Base-by-base conservation (phyloP, 129 eudicot species). In the Lactuca sativa region DNA sequence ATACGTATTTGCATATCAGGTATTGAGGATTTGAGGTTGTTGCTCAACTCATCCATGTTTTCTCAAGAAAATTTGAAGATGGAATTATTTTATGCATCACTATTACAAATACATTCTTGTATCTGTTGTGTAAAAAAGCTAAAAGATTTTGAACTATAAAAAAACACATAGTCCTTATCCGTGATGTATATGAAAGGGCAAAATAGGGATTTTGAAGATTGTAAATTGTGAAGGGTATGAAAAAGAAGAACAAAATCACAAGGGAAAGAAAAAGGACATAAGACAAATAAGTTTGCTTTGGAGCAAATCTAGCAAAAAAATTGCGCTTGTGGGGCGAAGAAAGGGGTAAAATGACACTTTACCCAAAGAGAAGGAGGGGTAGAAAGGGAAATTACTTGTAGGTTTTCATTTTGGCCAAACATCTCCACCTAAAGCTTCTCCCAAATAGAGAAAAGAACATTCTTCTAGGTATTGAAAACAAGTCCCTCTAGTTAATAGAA, bases 341-440 rank as follows among this genome's bases (percentile, higher is more conserved):
- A n/a, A 18, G 11, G 69, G 63, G 67, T 67, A 67, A 67, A 69
- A 68, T 69, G 75, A 68, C 64, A 68, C 75, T 68, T 69, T 68
- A 61, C 74, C 75, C 70, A 52, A 76, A 76, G 63, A 34, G 63
- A 48, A 48, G 63, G 51, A 75, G 61, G 75, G 80, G 80, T 68
- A 76, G 60, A 76, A 68, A 52, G 70, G 70, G 64, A 76, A 76
- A 60, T 68, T 70, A 67, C 74, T 58, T 67, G 69, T 75, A 25
- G 73, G 80, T 76, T 76, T 73, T 76, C 74, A 67, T 76, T 76
- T 76, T 76, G 61, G 75, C 80, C 74, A 76, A 76, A 69, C 75
- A 60, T 47, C 14, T 59, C 56, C 17, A 18, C 74, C 75, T 52
- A 60, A 68, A 60, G 64, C 38, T 48, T 48, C 74, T 67, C 53